Evolutionary conservation across 192 early-diverging fungal species (phyloP).

Genomic region (Anaeromyces robustus): DNA sequence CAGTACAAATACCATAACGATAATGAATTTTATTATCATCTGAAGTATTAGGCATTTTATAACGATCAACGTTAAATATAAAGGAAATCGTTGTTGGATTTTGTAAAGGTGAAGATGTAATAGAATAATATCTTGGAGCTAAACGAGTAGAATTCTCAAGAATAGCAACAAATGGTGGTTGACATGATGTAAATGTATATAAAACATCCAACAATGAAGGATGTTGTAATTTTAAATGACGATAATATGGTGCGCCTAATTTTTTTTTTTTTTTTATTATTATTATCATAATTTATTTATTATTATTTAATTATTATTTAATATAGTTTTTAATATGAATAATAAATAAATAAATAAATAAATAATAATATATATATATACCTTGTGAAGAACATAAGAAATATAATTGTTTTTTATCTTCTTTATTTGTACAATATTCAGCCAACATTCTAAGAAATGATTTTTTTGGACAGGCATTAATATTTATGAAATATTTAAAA

Average conservation of each 20-base stretch:
- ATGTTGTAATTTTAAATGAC: conserved; percentile 40
- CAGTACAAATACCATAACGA: conserved; percentile 6
- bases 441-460: conserved; percentile 65
- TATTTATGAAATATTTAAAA: conserved; percentile 61
- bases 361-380: too few species aligned
- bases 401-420: conserved; percentile 60
- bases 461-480: conserved; percentile 60
- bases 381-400: conserved; percentile 70
- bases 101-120: conserved; percentile 50
- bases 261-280: not conserved
- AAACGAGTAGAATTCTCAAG: conserved; percentile 64
- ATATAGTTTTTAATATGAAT: too few species aligned
- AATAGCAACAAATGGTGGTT: conserved; percentile 48
- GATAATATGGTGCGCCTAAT: conserved; percentile 41
- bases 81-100: conserved; percentile 35
- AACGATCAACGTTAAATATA: conserved; percentile 81
- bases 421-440: conserved; percentile 49
- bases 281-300: not conserved
- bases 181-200: conserved; percentile 56
- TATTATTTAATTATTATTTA: not conserved
- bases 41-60: conserved; percentile 2
- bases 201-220: conserved; percentile 73
- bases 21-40: not conserved
- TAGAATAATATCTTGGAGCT: conserved; percentile 77
- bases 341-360: too few species aligned